phyloP scores from a whole-genome alignment of 352 stramenopile species.

The Chrysophaeum taylorii region DNA sequence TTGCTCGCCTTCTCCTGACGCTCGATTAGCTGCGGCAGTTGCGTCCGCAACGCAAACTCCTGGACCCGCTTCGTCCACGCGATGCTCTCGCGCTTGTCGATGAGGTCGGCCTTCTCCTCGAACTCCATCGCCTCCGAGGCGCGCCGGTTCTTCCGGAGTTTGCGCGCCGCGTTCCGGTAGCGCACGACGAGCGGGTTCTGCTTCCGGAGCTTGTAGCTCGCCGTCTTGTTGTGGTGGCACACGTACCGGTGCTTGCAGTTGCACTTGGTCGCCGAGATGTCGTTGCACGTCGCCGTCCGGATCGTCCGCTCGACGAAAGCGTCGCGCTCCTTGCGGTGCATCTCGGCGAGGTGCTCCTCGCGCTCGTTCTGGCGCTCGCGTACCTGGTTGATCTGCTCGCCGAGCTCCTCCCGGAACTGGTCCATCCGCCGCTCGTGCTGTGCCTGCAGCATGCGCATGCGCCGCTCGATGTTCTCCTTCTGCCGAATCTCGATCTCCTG shows the following conservation, averaged over 20 bases:
- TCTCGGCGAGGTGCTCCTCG: background rate
- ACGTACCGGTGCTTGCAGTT: background rate
- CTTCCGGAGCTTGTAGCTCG: background rate
- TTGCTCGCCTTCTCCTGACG: background rate
- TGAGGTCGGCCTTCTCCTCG: background rate
- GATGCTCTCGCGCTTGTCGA: background rate
- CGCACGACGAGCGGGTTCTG: background rate
- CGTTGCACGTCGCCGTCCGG: background rate
- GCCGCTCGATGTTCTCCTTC: background rate
- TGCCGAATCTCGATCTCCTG: background rate
- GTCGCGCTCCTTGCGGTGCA: conserved; percentile 5
- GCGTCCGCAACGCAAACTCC: background rate
- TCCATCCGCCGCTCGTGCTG: background rate
- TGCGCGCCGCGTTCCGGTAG: background rate
- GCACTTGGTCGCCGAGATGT: conserved; percentile 1
- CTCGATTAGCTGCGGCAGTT: background rate
- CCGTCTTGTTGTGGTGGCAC: background rate
- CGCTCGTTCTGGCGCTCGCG: background rate
- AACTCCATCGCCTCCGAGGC: background rate
- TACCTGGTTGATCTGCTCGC: background rate
- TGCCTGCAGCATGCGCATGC: conserved; percentile 1
- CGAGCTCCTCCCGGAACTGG: background rate
- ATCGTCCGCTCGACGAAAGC: conserved; percentile 1
- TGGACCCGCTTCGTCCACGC: background rate
- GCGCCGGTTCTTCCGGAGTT: background rate